Evolutionary conservation across 1,284 basidiomycete species (phyloP), one percentile per base, ranked within the genome.

Genomic region (Fereydounia khargensis): DNA sequence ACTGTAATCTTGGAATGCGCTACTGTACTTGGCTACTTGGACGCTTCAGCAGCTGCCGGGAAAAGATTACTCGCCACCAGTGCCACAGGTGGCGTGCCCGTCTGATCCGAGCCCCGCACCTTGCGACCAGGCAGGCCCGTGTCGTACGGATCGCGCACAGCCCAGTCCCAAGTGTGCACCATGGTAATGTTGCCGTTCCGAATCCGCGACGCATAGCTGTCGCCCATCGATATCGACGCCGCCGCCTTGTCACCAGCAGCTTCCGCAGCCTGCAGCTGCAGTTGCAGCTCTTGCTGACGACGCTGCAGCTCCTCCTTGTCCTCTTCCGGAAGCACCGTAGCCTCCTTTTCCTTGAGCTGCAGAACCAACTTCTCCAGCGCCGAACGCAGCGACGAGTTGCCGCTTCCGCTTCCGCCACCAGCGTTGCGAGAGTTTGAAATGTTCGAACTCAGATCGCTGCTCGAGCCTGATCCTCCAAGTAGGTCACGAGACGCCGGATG

Each of bases 131-230:
- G 63, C 34, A 68, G 32, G 13, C 19, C 18, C 3, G 42, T 20
- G 35, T 68, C 65, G 16, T 40, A 57, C 14, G 52, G 54, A 41
- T 68, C 65, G 6, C 60, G 44, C 3, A 44, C 39, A 38, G 53
- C 54, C 63, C 63, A 66, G 32, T 66, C 63, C 65, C 65, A 68
- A 13, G 65, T 68, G 32, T 65, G 57, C 19, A 68, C 65, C 54
- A 66, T 47, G n/a, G 62, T 66, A 19, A 58, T 66, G 25, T 61
- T 56, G n/a, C 58, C 58, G 23, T 61, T 61, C 8, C 58, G 18
- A 23, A 61, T 61, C n/a, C 58, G 27, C 14, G 52, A 56, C 5
- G 58, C 52, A 21, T 61, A 61, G 32, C 58, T 61, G 22, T 61
- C 58, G 3, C 44, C 58, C 8, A 61, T 55, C 35, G 56, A n/a